Evolutionary conservation across 352 stramenopile species (phyloP).

Genomic region (Phytophthora fragariae): DNA sequence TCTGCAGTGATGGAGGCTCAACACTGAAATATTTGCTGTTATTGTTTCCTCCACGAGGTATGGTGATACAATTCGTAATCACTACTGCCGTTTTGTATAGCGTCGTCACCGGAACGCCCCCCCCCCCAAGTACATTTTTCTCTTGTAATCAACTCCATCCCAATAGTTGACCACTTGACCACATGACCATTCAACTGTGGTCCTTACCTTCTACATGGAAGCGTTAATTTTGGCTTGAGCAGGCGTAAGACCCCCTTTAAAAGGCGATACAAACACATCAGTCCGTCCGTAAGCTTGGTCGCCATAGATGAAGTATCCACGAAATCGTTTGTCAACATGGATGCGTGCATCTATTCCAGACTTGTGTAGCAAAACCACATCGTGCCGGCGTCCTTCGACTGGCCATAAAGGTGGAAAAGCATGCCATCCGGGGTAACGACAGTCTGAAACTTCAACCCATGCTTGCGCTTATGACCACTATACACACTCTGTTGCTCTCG

Average conservation of each 20-base stretch:
- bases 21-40: neutral
- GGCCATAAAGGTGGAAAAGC: neutral
- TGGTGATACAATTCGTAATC: neutral
- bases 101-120: neutral
- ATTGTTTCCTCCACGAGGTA: neutral
- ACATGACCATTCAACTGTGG: neutral
- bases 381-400: neutral
- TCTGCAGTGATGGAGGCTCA: neutral
- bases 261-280: conserved; percentile 1
- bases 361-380: neutral
- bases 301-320: neutral
- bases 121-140: neutral
- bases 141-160: neutral
- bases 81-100: neutral
- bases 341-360: neutral
- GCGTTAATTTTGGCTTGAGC: neutral
- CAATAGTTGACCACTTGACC: conserved; percentile 1
- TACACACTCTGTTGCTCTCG: neutral
- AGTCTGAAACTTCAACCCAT: neutral
- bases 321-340: neutral
- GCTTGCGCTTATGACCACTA: neutral
- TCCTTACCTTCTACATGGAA: neutral
- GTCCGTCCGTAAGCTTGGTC: conserved; percentile 6
- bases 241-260: neutral
- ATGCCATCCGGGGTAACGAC: neutral